phyloP scores from a whole-genome alignment of 2,329 filamentous ascomycete species.

The Epichloe sp. region DNA sequence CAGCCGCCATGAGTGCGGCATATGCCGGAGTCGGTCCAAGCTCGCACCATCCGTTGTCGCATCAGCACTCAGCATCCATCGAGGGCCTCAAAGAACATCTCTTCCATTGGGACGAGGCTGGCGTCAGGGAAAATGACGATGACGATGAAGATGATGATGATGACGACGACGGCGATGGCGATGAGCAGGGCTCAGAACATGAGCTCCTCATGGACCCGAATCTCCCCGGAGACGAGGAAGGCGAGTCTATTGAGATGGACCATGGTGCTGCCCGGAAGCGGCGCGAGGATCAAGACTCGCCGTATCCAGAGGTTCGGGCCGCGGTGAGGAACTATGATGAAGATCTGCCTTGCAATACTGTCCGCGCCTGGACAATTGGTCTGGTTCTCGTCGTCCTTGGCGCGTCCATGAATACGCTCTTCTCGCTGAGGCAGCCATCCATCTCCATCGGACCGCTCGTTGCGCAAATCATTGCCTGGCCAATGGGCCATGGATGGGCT shows the following conservation, averaged over 20 bases:
- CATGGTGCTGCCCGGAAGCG: conserved; percentile 17
- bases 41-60: conserved; percentile 15
- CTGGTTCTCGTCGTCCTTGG: conserved; percentile 41
- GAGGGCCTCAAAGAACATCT: conserved; percentile 19
- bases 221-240: conserved; percentile 29
- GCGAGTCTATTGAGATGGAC: conserved; percentile 15
- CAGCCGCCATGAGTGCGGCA: conserved; percentile 1
- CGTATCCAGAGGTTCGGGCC: conserved; percentile 53
- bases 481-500: conserved; percentile 49
- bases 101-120: conserved; percentile 24
- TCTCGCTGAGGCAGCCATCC: conserved; percentile 47
- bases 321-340: conserved; percentile 53
- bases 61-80: conserved; percentile 11
- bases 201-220: conserved; percentile 45
- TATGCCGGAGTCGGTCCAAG: conserved; percentile 8
- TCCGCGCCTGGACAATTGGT: conserved; percentile 52
- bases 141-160: conserved; percentile 26
- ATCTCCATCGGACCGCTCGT: conserved; percentile 49
- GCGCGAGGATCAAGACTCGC: conserved; percentile 43
- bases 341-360: conserved; percentile 51
- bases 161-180: conserved; percentile 27
- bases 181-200: conserved; percentile 37
- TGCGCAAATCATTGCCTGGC: conserved; percentile 51
- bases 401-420: conserved; percentile 49
- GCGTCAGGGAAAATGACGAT: conserved; percentile 12